These are phyloP conservation scores for Cryptococcus sp. DNA, from an alignment of 1,284 basidiomycete species.

Conservation along the genomic window DNA sequence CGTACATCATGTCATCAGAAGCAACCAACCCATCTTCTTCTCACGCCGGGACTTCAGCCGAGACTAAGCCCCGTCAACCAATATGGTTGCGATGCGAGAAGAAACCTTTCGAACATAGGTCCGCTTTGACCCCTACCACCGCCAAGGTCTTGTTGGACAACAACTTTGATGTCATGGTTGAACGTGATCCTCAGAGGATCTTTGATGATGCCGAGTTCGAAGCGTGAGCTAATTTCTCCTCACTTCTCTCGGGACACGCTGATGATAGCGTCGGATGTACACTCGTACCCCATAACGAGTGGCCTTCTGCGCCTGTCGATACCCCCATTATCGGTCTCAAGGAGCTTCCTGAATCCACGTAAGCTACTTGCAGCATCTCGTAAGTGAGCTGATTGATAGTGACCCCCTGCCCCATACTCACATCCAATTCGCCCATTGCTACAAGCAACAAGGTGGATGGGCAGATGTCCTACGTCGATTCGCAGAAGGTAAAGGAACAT, in stretches of 20 bases:
- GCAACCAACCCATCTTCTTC: conserved; percentile 10
- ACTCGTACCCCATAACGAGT: conserved; percentile 83
- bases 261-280: conserved; percentile 87
- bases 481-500: conserved; percentile 74
- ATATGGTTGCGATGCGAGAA: conserved; percentile 93
- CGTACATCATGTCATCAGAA: neutral
- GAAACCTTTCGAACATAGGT: conserved; percentile 87
- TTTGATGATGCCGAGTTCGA: conserved; percentile 94
- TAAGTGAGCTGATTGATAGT: conserved; percentile 11
- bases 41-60: conserved; percentile 36
- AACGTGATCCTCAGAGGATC: conserved; percentile 90
- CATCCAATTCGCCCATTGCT: conserved; percentile 99
- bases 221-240: conserved; percentile 59
- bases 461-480: conserved; percentile 82
- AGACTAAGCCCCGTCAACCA: conserved; percentile 40
- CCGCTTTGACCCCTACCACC: conserved; percentile 89
- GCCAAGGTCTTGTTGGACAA: conserved; percentile 84
- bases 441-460: conserved; percentile 96
- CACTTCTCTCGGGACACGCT: too few relatives aligned
- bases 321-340: conserved; percentile 93
- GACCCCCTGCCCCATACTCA: conserved; percentile 86
- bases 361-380: conserved; percentile 13
- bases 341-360: conserved; percentile 77
- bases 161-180: conserved; percentile 88
- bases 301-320: conserved; percentile 67